Conservation (phyloP, 2,329 filamentous ascomycete genomes). For the Nakataea oryzae region DNA sequence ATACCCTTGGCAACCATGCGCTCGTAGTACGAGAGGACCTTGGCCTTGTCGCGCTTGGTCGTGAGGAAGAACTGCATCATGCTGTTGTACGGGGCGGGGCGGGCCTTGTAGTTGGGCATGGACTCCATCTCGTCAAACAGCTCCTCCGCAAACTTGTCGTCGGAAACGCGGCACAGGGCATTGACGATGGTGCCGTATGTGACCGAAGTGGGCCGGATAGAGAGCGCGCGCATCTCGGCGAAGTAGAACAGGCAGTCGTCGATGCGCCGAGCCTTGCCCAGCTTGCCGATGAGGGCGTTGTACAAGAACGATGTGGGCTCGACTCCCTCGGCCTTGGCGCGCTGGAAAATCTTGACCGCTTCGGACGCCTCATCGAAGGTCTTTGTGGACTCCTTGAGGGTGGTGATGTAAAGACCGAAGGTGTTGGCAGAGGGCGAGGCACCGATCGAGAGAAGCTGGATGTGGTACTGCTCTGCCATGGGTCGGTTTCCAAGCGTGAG, state of each 20-base stretch:
- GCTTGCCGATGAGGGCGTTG: slow-evolving; percentile 95
- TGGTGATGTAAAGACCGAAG: slow-evolving; percentile 98
- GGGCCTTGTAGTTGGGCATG: slow-evolving; percentile 97
- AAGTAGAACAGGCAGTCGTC: slow-evolving; percentile 98
- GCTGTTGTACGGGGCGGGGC: slow-evolving; percentile 95
- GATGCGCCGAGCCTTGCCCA: slow-evolving; percentile 94
- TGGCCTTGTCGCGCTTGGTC: slow-evolving; percentile 89
- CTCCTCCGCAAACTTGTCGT: slow-evolving; percentile 95
- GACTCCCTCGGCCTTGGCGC: slow-evolving; percentile 85
- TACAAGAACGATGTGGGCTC: slow-evolving; percentile 95
- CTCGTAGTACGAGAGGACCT: slow-evolving; percentile 90
- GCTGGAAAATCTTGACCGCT: slow-evolving; percentile 93
- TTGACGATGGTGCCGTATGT: slow-evolving; percentile 99
- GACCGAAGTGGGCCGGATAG: slow-evolving; percentile 91
- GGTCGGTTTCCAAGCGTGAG: slow-evolving; percentile 72
- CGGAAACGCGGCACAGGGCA: slow-evolving; percentile 89
- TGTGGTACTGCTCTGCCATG: slow-evolving; percentile 77
- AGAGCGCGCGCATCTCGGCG: slow-evolving; percentile 86
- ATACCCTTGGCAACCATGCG: slow-evolving; percentile 86
- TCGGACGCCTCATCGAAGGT: slow-evolving; percentile 97
- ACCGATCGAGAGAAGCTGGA: slow-evolving; percentile 84
- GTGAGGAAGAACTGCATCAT: slow-evolving; percentile 99
- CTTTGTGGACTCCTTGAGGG: slow-evolving; percentile 91
- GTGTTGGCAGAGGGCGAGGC: slow-evolving; percentile 92
- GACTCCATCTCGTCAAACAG: slow-evolving; percentile 99